Conservation (phyloP, 78 protist genomes). For the Cavenderia fasciculata region DNA sequence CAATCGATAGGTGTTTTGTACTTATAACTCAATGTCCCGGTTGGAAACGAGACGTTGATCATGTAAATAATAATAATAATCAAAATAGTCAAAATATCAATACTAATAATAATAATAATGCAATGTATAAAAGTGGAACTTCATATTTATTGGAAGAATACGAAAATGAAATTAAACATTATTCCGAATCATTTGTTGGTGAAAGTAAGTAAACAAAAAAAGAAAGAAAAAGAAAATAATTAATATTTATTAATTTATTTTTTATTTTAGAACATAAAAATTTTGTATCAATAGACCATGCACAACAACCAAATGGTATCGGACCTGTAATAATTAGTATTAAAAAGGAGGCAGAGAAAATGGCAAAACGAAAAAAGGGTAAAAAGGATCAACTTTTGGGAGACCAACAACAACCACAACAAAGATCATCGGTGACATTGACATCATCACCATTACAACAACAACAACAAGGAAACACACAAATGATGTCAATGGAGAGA, state of each 20-base stretch:
- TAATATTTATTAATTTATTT: not conserved
- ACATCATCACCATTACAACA: not conserved
- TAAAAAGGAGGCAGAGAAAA: conserved; percentile 54
- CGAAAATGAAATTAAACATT: conserved; percentile 67
- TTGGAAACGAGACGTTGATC: conserved; percentile 48
- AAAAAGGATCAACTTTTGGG: conserved; percentile 27
- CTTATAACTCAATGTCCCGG: not conserved
- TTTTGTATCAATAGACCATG: conserved; percentile 14
- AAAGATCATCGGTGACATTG: not conserved
- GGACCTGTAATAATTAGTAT: conserved; percentile 71
- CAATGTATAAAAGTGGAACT: not conserved
- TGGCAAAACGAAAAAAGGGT: conserved; percentile 12
- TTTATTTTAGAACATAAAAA: conserved; percentile 32
- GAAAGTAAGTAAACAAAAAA: not conserved
- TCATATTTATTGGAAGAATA: conserved; percentile 33
- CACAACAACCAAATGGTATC: not conserved
- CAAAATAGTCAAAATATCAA: too few species aligned
- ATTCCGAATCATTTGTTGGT: conserved; percentile 27
- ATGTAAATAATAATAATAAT: not conserved
- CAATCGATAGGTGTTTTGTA: not conserved
- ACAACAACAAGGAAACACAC: not conserved
- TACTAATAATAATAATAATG: too few species aligned
- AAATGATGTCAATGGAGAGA: conserved; percentile 41
- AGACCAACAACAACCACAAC: not conserved
- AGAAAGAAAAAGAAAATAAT: not conserved